Evolutionary conservation across 331 rosid genomes (phyloP), one percentile per base, ranked within the genome.

Genomic region (Quercus lobata): DNA sequence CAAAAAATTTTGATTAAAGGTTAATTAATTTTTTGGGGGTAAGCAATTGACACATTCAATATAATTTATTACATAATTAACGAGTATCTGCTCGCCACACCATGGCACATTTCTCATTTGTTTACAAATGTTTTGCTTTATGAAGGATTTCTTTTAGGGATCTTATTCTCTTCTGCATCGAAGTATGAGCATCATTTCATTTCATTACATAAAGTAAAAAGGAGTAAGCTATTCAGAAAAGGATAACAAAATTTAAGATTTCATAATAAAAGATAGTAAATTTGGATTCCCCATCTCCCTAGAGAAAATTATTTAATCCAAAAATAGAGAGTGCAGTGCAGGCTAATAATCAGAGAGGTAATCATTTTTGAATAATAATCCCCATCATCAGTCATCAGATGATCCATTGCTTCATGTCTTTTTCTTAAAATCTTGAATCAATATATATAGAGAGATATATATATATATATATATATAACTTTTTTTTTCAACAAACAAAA

Each of bases 341-440:
- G 78, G 44, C 52, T 75, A 62, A 75, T 81, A 81, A 76, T 83
- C 88, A 72, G 54, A 56, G 77, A 80, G 57, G 63, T 83, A 84
- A 88, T 88, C 88, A 88, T 88, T 86, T 84, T 81, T 76, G 83
- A 88, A 88, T 88, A 69, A 88, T 88, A 88, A 77, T 63, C 56
- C 80, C 86, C 90, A 88, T 88, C 88, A 86, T 84, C 74, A 63
- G 54, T 37, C 71, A 56, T 55, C 81, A 37, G 63, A 57, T 30
- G 72, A 60, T 75, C 63, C 62, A 75, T 57, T 15, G 27, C 76
- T 77, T 46, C 78, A 54, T 22, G 10, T n/a, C 22, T 63, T 49
- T 80, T 58, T 79, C 21, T 75, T 57, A 9, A 69, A 61, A 77
- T 53, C 72, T 69, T 69, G 71, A 72, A 46, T 52, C 1, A 41